A percentile compares a stretch with the other conserved stretches of the same genome.
These are phyloP conservation scores for Solanum infundibuliforme DNA, from an alignment of 257 asterid species.

Conservation along the genomic window DNA sequence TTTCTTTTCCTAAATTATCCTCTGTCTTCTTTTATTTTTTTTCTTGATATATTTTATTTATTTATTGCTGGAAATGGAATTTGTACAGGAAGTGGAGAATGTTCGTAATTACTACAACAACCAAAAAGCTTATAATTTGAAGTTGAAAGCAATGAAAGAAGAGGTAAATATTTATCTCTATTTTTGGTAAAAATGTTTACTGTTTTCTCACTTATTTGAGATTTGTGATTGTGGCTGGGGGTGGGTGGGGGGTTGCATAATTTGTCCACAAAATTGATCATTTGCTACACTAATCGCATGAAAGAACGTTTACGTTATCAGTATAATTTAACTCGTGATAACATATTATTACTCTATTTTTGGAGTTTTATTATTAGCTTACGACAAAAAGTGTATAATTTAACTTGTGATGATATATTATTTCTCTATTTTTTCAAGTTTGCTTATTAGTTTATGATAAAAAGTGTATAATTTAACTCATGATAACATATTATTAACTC, in stretches of 20 bases:
- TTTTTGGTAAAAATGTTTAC: background rate
- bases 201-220: background rate
- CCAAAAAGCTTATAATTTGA: slow-evolving; percentile 20
- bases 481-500: background rate
- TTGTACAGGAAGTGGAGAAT: slow-evolving; percentile 14
- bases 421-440: background rate
- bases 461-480: background rate
- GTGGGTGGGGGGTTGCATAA: background rate
- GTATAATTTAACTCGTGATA: background rate
- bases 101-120: slow-evolving; percentile 17
- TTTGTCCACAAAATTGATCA: background rate
- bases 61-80: background rate
- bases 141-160: slow-evolving; percentile 28
- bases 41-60: background rate
- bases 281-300: background rate
- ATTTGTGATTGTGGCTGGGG: background rate
- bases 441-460: background rate
- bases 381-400: background rate
- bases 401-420: background rate
- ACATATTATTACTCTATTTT: background rate
- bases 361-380: background rate
- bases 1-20: background rate
- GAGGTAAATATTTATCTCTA: slow-evolving; percentile 18
- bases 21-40: background rate
- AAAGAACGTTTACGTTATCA: background rate